These are phyloP conservation scores for Macadamia tetraphylla DNA, from an alignment of 164 flowering plant genomes.

Conservation along the genomic window DNA sequence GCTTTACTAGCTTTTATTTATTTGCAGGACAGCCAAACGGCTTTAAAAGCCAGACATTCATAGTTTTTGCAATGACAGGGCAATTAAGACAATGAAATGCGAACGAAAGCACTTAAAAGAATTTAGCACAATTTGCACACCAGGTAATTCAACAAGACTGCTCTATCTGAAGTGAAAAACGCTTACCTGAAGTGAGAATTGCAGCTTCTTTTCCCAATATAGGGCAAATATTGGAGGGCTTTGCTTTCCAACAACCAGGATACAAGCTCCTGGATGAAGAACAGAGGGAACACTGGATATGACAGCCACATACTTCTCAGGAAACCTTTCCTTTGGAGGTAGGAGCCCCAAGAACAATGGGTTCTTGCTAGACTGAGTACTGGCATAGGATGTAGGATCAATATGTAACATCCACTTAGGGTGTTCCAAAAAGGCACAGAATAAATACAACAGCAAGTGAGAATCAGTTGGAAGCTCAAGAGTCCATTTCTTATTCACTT, in stretches of 20 bases:
- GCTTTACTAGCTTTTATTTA: no score
- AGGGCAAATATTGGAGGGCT: slow-evolving; percentile 77
- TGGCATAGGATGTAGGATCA: slow-evolving; percentile 74
- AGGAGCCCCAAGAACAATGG: slow-evolving; percentile 83
- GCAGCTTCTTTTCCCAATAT: slow-evolving; percentile 91
- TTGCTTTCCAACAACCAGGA: slow-evolving; percentile 70
- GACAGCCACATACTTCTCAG: slow-evolving; percentile 81
- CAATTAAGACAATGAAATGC: no score
- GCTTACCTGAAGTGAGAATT: slow-evolving; percentile 83
- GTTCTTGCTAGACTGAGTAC: slow-evolving; percentile 87
- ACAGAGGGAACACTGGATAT: slow-evolving; percentile 60
- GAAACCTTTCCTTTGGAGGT: slow-evolving; percentile 91
- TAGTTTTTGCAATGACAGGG: no score
- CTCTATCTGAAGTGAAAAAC: neutral
- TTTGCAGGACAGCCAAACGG: no score
- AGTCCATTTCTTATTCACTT: slow-evolving; percentile 77
- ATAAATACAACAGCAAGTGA: slow-evolving; percentile 79
- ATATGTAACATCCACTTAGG: slow-evolving; percentile 96
- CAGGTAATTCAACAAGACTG: neutral
- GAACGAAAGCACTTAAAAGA: neutral
- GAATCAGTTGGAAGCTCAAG: slow-evolving; percentile 90
- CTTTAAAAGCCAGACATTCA: no score
- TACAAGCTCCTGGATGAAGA: slow-evolving; percentile 84
- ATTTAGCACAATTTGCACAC: neutral
- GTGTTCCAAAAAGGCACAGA: slow-evolving; percentile 90